Base-by-base conservation (phyloP, 352 stramenopile genomes). In the Phytophthora aleatoria region DNA sequence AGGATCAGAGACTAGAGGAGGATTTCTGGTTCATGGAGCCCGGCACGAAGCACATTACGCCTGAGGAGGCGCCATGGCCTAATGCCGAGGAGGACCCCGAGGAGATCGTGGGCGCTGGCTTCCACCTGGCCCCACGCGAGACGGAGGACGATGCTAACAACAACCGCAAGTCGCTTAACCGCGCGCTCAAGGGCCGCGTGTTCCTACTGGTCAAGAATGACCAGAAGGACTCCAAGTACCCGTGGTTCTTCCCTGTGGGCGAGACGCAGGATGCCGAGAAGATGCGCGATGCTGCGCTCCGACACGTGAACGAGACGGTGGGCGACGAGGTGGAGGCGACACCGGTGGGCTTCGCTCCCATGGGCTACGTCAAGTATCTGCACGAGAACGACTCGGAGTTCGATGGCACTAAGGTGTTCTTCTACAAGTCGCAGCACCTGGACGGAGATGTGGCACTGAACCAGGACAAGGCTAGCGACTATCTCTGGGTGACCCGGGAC, bases 1-100 rank as follows among this genome's bases (percentile, higher is more conserved):
- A 87, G 30, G 82, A 87, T 64, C 83, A 92, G 83, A 73, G 86
- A 42, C 45, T 95, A 31, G 83, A 91, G 42, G 82, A 93, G 36
- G 84, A 89, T 45, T 95, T 95, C 55, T 95, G 86, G 86, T 92
- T 91, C 71, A 89, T 89, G 74, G 86, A 95, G 59, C 81, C 86
- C 1, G 86, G 86, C 3, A 65, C 81, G 31, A 79, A 64, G 50
- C 80, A 95, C 63, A 86, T 92, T 52, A 83, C 76, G 59, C 84
- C 86, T 2, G 86, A 95, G 53, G 86, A 95, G 57, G 84, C 81
- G 5, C 81, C 83, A 55, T 74, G 71, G 69, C 82, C 84, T 11
- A 83, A 86, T 38, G 84, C 74, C 28, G 61, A 74, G 47, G 72
- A 89, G 7, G 76, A 92, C 54, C 73, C 80, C 1, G 84, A 93